Base-by-base conservation (phyloP, 352 stramenopile genomes). In the Globisporangium echinulatum region DNA sequence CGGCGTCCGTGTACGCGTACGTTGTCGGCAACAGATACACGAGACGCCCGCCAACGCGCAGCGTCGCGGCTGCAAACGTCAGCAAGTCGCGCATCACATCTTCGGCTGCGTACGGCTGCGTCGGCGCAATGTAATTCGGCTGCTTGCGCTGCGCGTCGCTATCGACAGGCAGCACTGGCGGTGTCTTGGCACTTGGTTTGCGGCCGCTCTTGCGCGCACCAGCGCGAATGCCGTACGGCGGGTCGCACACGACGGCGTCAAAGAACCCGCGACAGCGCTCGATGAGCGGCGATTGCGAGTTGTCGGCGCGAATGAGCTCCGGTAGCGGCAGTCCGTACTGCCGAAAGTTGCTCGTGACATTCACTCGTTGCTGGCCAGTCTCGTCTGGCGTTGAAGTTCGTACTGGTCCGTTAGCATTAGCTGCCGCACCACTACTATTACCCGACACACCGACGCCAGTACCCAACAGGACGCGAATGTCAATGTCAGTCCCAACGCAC, bases 1-100 rank as follows among this genome's bases (percentile, higher is more conserved):
- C 82, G 7, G 68, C 71, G 59, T 93, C 82, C 42, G 72, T 89
- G 66, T 94, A 96, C 63, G 87, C 74, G 64, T 89, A 88, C 9
- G 74, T 91, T 5, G 84, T 91, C 25, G 88, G 88, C 37, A 97
- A 68, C 49, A 97, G 56, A 54, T 97, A 97, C 50, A 94, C 88
- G 19, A 97, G 70, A 1, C 88, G 77, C 5, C 88, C 90, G 44
- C 82, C 85, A 38, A 90, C 70, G 6, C 73, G 72, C 52, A 97
- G 71, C 19, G 79, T 86, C 52, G 71, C 67, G 5, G 90, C 87
- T 8, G 88, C 72, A 60, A 98, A 92, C 63, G 97, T 82, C 19
- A 99, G 75, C 51, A 99, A 69, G 70, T 99, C 96, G 1, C 85
- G 82, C 91, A 99, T 98, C 44, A 99, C 94, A 71, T 99, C 96